Evolutionary conservation across 495 filamentous ascomycete species (phyloP).

Genomic region (Parathielavia appendiculata): DNA sequence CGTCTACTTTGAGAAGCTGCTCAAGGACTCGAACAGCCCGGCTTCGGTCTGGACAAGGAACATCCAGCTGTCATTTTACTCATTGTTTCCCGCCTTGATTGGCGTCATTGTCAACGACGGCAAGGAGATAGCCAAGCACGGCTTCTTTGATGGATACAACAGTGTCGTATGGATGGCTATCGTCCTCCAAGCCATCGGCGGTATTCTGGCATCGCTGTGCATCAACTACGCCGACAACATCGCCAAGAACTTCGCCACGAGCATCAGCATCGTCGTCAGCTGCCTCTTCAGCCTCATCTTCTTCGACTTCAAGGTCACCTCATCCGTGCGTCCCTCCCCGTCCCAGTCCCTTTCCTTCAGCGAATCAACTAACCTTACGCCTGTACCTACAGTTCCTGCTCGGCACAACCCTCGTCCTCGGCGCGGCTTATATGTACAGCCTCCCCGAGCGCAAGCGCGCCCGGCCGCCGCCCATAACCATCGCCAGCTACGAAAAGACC

Average conservation of each 20-base stretch:
- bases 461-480: conserved; percentile 68
- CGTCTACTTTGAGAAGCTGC: conserved; percentile 91
- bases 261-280: conserved; percentile 80
- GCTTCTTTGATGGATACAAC: conserved; percentile 93
- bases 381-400: conserved; percentile 60
- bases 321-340: conserved; percentile 51
- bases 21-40: conserved; percentile 69
- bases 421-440: conserved; percentile 81
- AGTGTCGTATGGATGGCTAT: conserved; percentile 84
- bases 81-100: conserved; percentile 78
- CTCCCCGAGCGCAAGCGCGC: conserved; percentile 48
- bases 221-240: conserved; percentile 86
- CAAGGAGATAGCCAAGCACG: conserved; percentile 69
- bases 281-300: conserved; percentile 78
- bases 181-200: conserved; percentile 73
- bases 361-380: conserved; percentile 3
- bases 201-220: conserved; percentile 75
- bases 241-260: conserved; percentile 86
- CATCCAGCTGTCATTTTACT: conserved; percentile 88
- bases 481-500: conserved; percentile 72
- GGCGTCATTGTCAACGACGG: conserved; percentile 86
- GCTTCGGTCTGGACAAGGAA: conserved; percentile 88
- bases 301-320: conserved; percentile 71
- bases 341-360: background rate
- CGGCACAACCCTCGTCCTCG: conserved; percentile 70